A percentile compares a stretch with the other conserved stretches of the same genome.
phyloP scores from a whole-genome alignment of 805 yeast genomes.

The Phaffomyces opuntiae region DNA sequence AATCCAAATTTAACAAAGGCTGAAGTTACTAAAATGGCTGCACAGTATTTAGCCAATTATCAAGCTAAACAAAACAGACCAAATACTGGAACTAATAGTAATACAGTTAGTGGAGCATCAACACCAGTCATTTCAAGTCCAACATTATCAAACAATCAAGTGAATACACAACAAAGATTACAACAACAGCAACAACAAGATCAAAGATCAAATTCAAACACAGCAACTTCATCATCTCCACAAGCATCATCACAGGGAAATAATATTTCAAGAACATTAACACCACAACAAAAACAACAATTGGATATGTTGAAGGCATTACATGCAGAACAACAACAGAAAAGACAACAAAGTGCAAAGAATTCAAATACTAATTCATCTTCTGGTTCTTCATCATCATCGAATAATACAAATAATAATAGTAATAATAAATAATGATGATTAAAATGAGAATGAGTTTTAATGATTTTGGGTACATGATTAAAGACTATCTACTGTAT shows the following conservation, averaged over 20 bases:
- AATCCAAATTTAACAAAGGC: constrained; percentile 57
- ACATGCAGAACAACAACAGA: constrained; percentile 22
- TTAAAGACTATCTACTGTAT: too few species aligned
- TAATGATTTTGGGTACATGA: too few species aligned
- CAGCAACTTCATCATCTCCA: constrained; percentile 8
- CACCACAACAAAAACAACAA: constrained; percentile 26
- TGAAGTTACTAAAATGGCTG: constrained; percentile 61
- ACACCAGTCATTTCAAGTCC: neutral
- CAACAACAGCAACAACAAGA: constrained; percentile 29
- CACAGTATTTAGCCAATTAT: constrained; percentile 50
- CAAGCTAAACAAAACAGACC: constrained; percentile 37
- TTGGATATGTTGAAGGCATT: constrained; percentile 20
- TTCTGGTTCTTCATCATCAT: neutral
- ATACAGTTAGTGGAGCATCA: too few species aligned
- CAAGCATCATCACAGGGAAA: constrained; percentile 9
- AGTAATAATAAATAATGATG: too few species aligned
- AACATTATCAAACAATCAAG: neutral
- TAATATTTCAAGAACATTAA: constrained; percentile 8
- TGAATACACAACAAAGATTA: neutral
- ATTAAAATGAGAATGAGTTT: too few species aligned
- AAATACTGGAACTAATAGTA: neutral
- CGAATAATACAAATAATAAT: neutral
- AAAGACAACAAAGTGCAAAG: constrained; percentile 13
- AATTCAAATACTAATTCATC: neutral
- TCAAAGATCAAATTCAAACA: constrained; percentile 26